Evolutionary conservation across 345 rosid genomes (phyloP).

Genomic region (Hypericum perforatum): DNA sequence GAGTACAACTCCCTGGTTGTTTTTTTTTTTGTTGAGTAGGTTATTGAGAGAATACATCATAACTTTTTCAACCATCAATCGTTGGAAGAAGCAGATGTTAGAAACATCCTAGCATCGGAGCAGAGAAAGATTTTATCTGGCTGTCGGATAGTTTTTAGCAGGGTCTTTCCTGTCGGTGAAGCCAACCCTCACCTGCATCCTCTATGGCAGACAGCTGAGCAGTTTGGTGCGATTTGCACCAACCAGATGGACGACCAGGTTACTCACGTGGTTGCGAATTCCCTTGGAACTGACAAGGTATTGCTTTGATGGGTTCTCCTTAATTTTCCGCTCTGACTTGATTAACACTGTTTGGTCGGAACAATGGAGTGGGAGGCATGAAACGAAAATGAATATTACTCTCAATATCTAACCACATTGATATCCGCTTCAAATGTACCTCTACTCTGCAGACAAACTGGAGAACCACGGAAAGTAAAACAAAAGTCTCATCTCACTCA

Average conservation of each 20-base stretch:
- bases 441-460: too few relatives aligned
- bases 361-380: too few relatives aligned
- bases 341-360: too few relatives aligned
- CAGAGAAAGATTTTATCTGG: constrained; percentile 78
- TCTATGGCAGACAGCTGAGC: constrained; percentile 94
- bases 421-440: too few relatives aligned
- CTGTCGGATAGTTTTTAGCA: constrained; percentile 82
- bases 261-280: constrained; percentile 31
- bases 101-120: constrained; percentile 76
- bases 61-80: constrained; percentile 60
- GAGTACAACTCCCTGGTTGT: too few relatives aligned
- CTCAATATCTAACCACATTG: too few relatives aligned
- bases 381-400: too few relatives aligned
- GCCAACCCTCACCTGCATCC: constrained; percentile 90
- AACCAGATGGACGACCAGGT: constrained; percentile 82
- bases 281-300: constrained; percentile 98
- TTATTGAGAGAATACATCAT: constrained; percentile 76
- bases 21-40: constrained; percentile 34
- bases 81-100: constrained; percentile 76
- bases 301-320: background rate
- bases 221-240: constrained; percentile 94
- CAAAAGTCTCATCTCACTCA: too few relatives aligned
- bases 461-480: too few relatives aligned
- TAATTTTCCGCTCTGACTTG: too few relatives aligned
- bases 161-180: constrained; percentile 92